Evolutionary conservation across 179 eudicot genomes (phyloP), one percentile per base, ranked within the genome.

Genomic region (Amaranthus tricolor): DNA sequence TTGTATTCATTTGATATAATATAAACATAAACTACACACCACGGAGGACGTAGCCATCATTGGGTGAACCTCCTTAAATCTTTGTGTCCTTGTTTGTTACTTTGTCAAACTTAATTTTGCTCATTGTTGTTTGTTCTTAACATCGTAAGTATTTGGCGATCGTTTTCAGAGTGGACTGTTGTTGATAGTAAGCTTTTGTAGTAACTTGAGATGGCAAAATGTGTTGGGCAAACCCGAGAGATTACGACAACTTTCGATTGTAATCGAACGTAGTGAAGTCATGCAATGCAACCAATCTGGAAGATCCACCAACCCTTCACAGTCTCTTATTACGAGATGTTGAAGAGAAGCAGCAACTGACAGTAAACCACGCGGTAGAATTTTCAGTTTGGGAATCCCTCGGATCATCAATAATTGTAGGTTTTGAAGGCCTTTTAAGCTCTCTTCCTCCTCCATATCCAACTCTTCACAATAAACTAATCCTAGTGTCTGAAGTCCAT

Each of bases 301-400:
- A 54, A 81, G 68, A 2, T 54, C 20, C 9, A 58, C 52, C 74
- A 81, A 58, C 4, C 49, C 19, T 53, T 6, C n/a, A 67, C 83
- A 81, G 21, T 77, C 52, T 1, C 2, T 3, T 6, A 81, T 16
- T 53, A 45, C 15, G 5, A 76, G 58, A 56, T n/a, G 4, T 9
- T 68, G 66, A 57, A 81, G 74, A 48, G 72, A 60, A 0, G 17
- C 13, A n/a, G 63, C 60, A 24, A 71, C 66, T 0, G 74, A 66
- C 24, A 21, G 52, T 9, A 80, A 31, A 9, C 45, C 66, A 5
- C 7, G 6, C 14, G 83, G 80, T 15, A 80, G 54, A n/a, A n/a
- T 0, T 43, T 6, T 12, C 20, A 80, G 12, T 21, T 49, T 70
- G 6, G 77, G 80, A 17, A 73, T 13, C 12, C 7, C n/a, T 49